A percentile compares a stretch with the other conserved stretches of the same genome.
Evolutionary conservation across 2,329 filamentous ascomycete genomes (phyloP).

Genomic region (Pseudocercospora vitis): DNA sequence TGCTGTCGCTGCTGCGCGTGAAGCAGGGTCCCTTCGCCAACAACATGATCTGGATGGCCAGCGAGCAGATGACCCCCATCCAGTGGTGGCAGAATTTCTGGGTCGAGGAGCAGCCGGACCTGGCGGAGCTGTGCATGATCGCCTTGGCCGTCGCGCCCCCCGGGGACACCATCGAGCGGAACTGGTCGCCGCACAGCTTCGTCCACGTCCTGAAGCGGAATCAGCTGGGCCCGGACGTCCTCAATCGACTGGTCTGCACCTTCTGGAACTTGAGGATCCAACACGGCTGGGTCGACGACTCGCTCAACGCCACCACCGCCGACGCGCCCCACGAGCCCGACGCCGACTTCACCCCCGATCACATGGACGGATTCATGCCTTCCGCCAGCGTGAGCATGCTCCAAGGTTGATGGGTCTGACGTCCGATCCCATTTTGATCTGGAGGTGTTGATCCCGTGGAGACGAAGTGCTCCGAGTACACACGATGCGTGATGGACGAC

Average conservation of each 20-base stretch:
- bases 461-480: too few relatives aligned
- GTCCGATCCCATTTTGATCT: too few relatives aligned
- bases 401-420: too few relatives aligned
- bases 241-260: conserved; percentile 25
- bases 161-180: conserved; percentile 26
- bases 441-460: too few relatives aligned
- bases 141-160: conserved; percentile 24
- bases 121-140: conserved; percentile 29
- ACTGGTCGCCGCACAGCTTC: conserved; percentile 30
- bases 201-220: conserved; percentile 29
- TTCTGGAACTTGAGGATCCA: conserved; percentile 30
- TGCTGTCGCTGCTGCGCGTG: conserved; percentile 28
- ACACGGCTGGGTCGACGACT: conserved; percentile 31
- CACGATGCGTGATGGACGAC: too few relatives aligned
- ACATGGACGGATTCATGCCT: conserved; percentile 20
- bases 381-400: conserved; percentile 6
- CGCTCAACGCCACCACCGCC: not conserved
- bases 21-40: conserved; percentile 29
- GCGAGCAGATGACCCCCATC: conserved; percentile 28
- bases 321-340: conserved; percentile 15
- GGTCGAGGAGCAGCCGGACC: conserved; percentile 27
- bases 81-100: conserved; percentile 32
- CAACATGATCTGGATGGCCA: conserved; percentile 30
- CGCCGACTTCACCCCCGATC: conserved; percentile 22
- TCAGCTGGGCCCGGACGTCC: conserved; percentile 24